A percentile compares a stretch with the other conserved stretches of the same genome.
phyloP scores from a whole-genome alignment of 1,284 basidiomycete species.

The Thelephora terrestris region DNA sequence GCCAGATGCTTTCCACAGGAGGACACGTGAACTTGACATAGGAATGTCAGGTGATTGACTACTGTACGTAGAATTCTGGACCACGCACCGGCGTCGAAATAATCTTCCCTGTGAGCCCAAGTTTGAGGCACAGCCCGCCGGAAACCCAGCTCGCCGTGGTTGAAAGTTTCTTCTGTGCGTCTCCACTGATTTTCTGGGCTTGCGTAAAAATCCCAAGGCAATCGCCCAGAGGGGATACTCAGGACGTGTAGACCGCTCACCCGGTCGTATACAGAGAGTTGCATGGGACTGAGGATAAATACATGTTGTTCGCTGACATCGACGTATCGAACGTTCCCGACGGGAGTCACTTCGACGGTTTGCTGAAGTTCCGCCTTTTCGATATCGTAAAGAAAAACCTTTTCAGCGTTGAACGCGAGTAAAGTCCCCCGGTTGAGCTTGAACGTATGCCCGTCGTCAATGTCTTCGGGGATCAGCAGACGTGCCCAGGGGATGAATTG shows the following conservation, averaged over 20 bases:
- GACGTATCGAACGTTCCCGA: conserved; percentile 49
- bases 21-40: conserved; percentile 46
- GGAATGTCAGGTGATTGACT: background rate
- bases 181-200: conserved; percentile 3
- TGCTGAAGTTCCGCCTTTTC: conserved; percentile 35
- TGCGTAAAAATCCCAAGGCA: background rate
- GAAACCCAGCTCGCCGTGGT: no score
- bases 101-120: conserved; percentile 3
- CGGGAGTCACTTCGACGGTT: conserved; percentile 23
- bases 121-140: no score
- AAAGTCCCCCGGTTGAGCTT: conserved; percentile 61
- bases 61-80: background rate
- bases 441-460: conserved; percentile 37
- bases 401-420: conserved; percentile 32
- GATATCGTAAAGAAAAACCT: conserved; percentile 53
- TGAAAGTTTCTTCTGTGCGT: no score
- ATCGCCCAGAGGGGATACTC: conserved; percentile 25
- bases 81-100: conserved; percentile 10
- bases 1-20: conserved; percentile 45
- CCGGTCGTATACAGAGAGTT: conserved; percentile 45
- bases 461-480: conserved; percentile 30
- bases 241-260: conserved; percentile 33
- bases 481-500: conserved; percentile 53
- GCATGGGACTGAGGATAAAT: conserved; percentile 43
- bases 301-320: conserved; percentile 51